Base-by-base conservation (phyloP, 179 eudicot genomes). In the Carnegiea gigantea region DNA sequence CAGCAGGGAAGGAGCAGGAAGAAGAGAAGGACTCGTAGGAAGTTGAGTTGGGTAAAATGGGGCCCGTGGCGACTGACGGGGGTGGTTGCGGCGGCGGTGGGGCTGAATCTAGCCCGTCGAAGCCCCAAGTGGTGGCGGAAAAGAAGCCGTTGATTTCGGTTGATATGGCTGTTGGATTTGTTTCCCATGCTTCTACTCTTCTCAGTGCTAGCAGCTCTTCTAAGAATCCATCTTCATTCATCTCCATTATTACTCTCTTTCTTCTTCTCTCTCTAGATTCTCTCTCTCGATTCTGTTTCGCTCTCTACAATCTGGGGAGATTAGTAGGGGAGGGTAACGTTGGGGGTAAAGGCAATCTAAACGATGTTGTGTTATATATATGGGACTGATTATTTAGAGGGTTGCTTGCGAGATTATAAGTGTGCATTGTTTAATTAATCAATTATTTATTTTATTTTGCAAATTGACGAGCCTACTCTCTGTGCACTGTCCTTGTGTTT, bases 151-250 rank as follows among this genome's bases (percentile, higher is more conserved):
- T 84, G 77, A 84, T 70, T 74, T 68, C 86, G 73, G 64, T 1
- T 40, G 88, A 36, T 26, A 67, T 67, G 24, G 72, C 72, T 26
- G 72, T 38, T 70, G 46, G 91, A 53, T 76, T 54, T 53, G 86
- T 12, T 28, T 87, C 88, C 89, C 86, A 88, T 46, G 88, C 81
- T 77, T 83, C 88, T 82, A 70, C 43, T 70, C 84, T 85, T 75
- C 90, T 86, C 17, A 86, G 76, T 49, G 88, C 86, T 71, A 92
- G 75, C 40, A 92, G 76, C 76, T 90, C 95, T 70, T 93, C 93
- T 62, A 92, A 80, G 85, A 92, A 88, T 5, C 90, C 93, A 84
- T 90, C 88, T 51, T 84, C 90, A 78, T 60, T 82, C 33, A 86
- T 83, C 85, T 92, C 92, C 93, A 90, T 92, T 77, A 23, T 48